These are phyloP conservation scores for Aphanomyces invadans DNA, from an alignment of 352 stramenopile genomes.

Conservation along the genomic window DNA sequence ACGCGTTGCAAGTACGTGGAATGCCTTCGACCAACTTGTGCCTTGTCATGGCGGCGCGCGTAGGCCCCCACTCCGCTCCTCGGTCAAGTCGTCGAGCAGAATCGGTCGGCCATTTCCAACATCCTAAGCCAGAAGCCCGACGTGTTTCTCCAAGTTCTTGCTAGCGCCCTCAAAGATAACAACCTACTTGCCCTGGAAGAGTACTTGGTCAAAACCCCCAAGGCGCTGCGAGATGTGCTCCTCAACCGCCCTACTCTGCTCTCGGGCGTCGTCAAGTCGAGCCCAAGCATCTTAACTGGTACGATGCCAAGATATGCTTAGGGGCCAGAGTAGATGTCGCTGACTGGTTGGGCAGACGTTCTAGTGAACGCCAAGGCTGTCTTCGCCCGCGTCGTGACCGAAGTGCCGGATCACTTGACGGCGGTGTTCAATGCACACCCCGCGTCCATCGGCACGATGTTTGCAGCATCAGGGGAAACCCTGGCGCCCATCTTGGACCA, in stretches of 20 bases:
- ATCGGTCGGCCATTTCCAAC: constrained; percentile 56
- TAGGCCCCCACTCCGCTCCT: constrained; percentile 45
- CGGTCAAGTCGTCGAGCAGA: constrained; percentile 60
- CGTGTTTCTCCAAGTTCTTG: constrained; percentile 45
- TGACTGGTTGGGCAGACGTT: neutral
- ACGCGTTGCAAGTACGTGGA: constrained; percentile 55
- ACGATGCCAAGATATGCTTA: neutral
- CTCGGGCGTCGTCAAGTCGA: constrained; percentile 39
- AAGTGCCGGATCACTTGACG: constrained; percentile 8
- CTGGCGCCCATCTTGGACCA: constrained; percentile 1
- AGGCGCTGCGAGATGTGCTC: constrained; percentile 48
- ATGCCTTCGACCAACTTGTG: neutral
- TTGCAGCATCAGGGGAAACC: neutral
- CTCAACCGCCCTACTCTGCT: constrained; percentile 47
- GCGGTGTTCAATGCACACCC: constrained; percentile 7
- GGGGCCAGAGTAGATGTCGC: neutral
- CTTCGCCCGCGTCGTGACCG: constrained; percentile 15
- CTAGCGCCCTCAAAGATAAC: constrained; percentile 54
- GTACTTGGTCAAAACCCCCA: constrained; percentile 55
- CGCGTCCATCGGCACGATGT: neutral
- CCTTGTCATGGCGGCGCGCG: neutral
- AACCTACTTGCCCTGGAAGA: constrained; percentile 44
- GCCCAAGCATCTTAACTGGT: constrained; percentile 52
- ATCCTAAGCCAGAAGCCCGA: constrained; percentile 46
- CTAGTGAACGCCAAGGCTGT: constrained; percentile 16